These are phyloP conservation scores for Russula sp. DNA, from an alignment of 768 basidiomycete species.

Conservation along the genomic window DNA sequence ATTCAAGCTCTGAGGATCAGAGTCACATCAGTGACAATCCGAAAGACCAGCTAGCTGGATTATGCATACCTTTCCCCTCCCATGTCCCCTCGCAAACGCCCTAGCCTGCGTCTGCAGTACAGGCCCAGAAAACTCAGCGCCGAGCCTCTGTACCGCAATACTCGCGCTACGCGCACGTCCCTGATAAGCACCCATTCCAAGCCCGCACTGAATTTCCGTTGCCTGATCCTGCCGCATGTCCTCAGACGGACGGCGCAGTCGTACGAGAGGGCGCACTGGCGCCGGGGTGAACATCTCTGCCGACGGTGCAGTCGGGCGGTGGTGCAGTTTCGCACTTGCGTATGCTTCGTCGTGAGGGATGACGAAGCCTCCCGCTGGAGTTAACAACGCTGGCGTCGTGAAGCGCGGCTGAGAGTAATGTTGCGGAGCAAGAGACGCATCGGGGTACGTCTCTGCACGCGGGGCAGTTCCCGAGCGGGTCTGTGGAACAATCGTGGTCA, in stretches of 20 bases:
- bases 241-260: conserved; percentile 10
- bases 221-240: background rate
- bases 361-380: background rate
- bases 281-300: conserved; percentile 5
- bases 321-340: conserved; percentile 12
- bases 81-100: conserved; percentile 9
- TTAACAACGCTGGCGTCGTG: background rate
- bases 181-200: background rate
- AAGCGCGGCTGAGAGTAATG: background rate
- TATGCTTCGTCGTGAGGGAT: conserved; percentile 20
- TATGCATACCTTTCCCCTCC: conserved; percentile 16
- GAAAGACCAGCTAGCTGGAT: too few species aligned
- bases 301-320: conserved; percentile 3
- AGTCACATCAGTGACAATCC: background rate
- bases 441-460: background rate
- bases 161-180: conserved; percentile 18
- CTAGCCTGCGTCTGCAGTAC: background rate
- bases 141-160: conserved; percentile 9
- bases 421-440: background rate
- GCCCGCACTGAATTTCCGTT: background rate
- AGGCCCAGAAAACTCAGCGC: background rate
- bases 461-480: background rate
- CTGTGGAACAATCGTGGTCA: background rate
- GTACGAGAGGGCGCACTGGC: background rate
- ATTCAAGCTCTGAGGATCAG: conserved; percentile 9